phyloP scores from a whole-genome alignment of 306 rosid species.

The Medicago truncatula region MtrunA17r5.0-ANR NC_053049.1:14652001-14652500 shows the following conservation, averaged over 20 bases:
- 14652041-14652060: conserved; percentile 18
- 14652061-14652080: conserved; percentile 17
- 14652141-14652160: conserved; percentile 17
- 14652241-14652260: background rate
- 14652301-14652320: conserved; percentile 57
- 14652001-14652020: conserved; percentile 30
- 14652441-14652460: conserved; percentile 30
- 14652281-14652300: conserved; percentile 39
- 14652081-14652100: background rate
- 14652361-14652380: conserved; percentile 97
- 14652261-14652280: conserved; percentile 3
- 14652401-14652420: conserved; percentile 38
- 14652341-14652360: conserved; percentile 99
- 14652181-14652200: conserved; percentile 26
- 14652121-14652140: conserved; percentile 5
- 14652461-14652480: conserved; percentile 57
- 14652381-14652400: conserved; percentile 80
- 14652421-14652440: conserved; percentile 37
- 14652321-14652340: conserved; percentile 99
- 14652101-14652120: conserved; percentile 14
- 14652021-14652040: conserved; percentile 27
- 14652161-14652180: conserved; percentile 21
- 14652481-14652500: conserved; percentile 97
- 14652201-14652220: background rate
- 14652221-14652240: conserved; percentile 23